Base-by-base conservation (phyloP, 805 yeast species). In the Wickerhamia fluorescens region DNA sequence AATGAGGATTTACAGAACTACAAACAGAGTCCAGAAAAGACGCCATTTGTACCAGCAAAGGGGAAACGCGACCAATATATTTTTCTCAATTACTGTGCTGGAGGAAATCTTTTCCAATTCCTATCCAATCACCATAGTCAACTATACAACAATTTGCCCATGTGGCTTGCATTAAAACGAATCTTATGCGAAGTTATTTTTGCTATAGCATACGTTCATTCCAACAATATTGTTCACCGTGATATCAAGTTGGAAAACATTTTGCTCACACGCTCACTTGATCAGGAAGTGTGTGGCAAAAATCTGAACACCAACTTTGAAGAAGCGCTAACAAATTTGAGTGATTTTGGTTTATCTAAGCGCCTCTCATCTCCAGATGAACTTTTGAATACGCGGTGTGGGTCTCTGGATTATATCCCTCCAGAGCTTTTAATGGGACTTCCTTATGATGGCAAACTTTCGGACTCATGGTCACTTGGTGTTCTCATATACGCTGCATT, bases 391-490 rank as follows among this genome's bases (percentile, higher is more conserved):
- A 89, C 97, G 1, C 59, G 97, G 36, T 92, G 98, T 53, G 98
- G 99, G 0, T 84, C 95, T 1, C 96, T 85, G 38, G 98, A 92
- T 51, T 92, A 92, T 45, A 95, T 92, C 5, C 80, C 96, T 0
- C 99, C 98, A 0, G 99, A 92, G 48, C 58, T 92, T 14, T 60
- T 92, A 21, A 73, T 92, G 75, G 97, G 97, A 1, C 66, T 84
- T 32, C 80, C 86, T 5, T 92, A 92, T 48, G 89, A 89, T 45
- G 99, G 99, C 8, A 71, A 82, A 29, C 75, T 84, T 39, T 80
- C 92, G 27, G 99, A 92, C 52, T 66, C 88, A 12, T 92, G 99
- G 99, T 85, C 96, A 2, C 53, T 88, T 7, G 98, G 98, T 2
- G 97, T 92, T 3, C 61, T 88, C n/a, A 56, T 88, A 1, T 92